Base-by-base conservation (phyloP, 2,329 filamentous ascomycete genomes). In the Sarocladium oryzae region DNA sequence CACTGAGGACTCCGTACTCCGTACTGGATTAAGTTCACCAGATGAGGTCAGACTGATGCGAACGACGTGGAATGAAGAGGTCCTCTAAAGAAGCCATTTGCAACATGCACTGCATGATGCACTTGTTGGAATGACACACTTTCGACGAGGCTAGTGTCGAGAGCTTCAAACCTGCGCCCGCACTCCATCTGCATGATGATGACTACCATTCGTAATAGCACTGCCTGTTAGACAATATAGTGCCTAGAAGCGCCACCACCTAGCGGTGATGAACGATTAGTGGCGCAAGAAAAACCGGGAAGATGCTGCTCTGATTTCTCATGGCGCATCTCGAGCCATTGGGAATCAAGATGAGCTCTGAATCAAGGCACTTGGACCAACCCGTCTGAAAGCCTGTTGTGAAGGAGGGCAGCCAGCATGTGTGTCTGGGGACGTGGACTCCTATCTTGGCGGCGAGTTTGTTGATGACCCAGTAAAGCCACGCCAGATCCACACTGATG, bases 21-120 rank as follows among this genome's bases (percentile, higher is more conserved):
- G 20, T 21, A n/a, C n/a, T n/a, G n/a, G n/a, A n/a, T n/a, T n/a
- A n/a, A n/a, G n/a, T n/a, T n/a, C n/a, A n/a, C n/a, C n/a, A n/a
- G n/a, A 40, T 40, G 37, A 40, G 37, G 37, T 40, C 37, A 40
- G 37, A 21, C 37, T 40, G 37, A 40, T 40, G 37, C 16, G 20
- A 21, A 20, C 6, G 37, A 37, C 9, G 10, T 10, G 35, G 9
- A 8, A 32, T 8, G 30, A 32, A 32, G 15, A 8, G 30, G 30
- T n/a, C n/a, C n/a, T n/a, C n/a, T n/a, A n/a, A n/a, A n/a, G n/a
- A n/a, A n/a, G n/a, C n/a, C n/a, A n/a, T n/a, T n/a, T n/a, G n/a
- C n/a, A n/a, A n/a, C n/a, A n/a, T n/a, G n/a, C n/a, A n/a, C n/a
- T n/a, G n/a, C n/a, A n/a, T n/a, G n/a, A n/a, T n/a, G 28, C 28